Conservation (phyloP, 2,329 filamentous ascomycete species). For the Aspergillus pseudoviridinutans region DNA sequence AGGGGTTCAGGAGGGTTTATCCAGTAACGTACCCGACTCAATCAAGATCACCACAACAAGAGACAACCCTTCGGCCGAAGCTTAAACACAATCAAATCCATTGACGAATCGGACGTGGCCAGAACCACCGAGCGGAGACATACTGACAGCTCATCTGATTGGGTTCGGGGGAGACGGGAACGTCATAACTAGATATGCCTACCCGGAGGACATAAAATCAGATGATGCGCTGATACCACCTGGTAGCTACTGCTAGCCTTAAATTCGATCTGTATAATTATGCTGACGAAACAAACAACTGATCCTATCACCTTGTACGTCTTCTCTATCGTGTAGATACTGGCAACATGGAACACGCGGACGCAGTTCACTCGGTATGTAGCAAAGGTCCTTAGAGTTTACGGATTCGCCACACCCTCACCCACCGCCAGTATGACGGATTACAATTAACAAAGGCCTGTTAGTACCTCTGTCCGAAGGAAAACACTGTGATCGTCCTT, state of each 20-base stretch:
- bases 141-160: not conserved
- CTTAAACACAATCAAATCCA: not conserved
- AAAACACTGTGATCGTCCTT: not conserved
- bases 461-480: not conserved
- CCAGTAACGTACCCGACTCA: not conserved
- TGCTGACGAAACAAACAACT: not conserved
- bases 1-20: too few relatives aligned
- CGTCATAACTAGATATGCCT: not conserved
- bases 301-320: not conserved
- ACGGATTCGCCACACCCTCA: not conserved
- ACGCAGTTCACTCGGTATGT: not conserved
- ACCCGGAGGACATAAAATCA: not conserved
- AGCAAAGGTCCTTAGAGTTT: not conserved
- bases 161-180: not conserved
- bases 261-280: not conserved
- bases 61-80: too few relatives aligned
- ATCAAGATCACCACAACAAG: too few relatives aligned
- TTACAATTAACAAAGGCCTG: not conserved
- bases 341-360: not conserved
- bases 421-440: not conserved
- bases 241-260: not conserved
- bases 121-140: not conserved
- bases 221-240: not conserved
- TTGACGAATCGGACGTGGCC: too few relatives aligned
- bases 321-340: not conserved